These are phyloP conservation scores for Andrographis paniculata DNA, from an alignment of 305 asterid genomes.

Conservation along the genomic window DNA sequence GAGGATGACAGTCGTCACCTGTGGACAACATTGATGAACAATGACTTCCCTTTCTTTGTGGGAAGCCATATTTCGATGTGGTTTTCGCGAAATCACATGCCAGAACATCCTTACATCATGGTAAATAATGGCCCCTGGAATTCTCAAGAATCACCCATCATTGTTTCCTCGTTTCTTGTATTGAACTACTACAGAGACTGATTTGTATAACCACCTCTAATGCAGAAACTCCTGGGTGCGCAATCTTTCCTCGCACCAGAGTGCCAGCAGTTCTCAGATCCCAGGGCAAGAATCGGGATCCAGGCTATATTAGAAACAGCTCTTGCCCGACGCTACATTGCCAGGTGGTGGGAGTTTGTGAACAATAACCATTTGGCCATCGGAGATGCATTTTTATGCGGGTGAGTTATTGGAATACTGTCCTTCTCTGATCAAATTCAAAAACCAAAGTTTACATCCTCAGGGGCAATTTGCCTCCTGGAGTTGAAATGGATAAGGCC, in stretches of 20 bases:
- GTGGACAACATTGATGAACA: constrained; percentile 14
- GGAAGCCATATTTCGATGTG: constrained; percentile 21
- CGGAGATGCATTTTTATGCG: constrained; percentile 37
- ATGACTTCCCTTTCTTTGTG: constrained; percentile 21
- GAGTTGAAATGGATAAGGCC: constrained; percentile 1
- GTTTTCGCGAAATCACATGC: constrained; percentile 18
- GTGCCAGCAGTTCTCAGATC: constrained; percentile 26
- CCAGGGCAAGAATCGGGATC: constrained; percentile 29
- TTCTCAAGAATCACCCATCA: too few species aligned
- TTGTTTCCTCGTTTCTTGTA: too few species aligned
- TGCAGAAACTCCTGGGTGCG: constrained; percentile 22
- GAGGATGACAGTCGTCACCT: not conserved
- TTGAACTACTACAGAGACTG: too few species aligned
- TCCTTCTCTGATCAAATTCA: constrained; percentile 16
- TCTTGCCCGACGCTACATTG: constrained; percentile 1
- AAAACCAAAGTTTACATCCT: constrained; percentile 28
- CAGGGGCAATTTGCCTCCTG: constrained; percentile 23
- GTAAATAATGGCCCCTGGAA: constrained; percentile 20
- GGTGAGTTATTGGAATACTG: constrained; percentile 29
- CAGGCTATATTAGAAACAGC: constrained; percentile 10
- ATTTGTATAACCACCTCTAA: too few species aligned
- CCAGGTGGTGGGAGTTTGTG: constrained; percentile 25
- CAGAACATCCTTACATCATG: constrained; percentile 9
- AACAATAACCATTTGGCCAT: constrained; percentile 23
- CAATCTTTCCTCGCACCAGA: constrained; percentile 20